Conservation (phyloP, 2,329 filamentous ascomycete species). For the Pseudopithomyces chartarum region DNA sequence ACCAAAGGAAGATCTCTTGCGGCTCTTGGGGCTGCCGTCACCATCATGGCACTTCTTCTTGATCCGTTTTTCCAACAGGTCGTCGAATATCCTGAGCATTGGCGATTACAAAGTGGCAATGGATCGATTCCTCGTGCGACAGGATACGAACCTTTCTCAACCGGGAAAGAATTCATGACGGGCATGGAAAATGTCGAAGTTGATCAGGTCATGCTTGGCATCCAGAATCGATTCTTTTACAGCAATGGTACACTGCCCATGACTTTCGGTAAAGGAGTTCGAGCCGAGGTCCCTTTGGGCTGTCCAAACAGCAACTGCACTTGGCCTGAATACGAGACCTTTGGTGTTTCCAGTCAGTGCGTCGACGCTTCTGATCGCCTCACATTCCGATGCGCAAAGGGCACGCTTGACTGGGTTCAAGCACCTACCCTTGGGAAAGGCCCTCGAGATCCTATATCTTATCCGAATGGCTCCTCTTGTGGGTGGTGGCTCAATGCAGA, state of each 20-base stretch:
- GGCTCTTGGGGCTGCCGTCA: slow-evolving; percentile 24
- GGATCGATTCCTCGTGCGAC: slow-evolving; percentile 6
- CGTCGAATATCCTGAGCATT: slow-evolving; percentile 18
- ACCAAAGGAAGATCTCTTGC: slow-evolving; percentile 21
- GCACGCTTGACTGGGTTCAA: slow-evolving; percentile 11
- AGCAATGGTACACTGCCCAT: slow-evolving; percentile 11
- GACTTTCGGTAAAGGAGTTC: slow-evolving; percentile 7
- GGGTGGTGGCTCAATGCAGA: slow-evolving; percentile 13
- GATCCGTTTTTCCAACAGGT: slow-evolving; percentile 29
- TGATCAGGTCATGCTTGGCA: background rate
- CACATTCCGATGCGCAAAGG: slow-evolving; percentile 5
- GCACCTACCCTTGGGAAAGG: no score
- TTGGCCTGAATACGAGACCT: slow-evolving; percentile 10
- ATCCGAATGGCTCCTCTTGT: slow-evolving; percentile 10
- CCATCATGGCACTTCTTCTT: slow-evolving; percentile 21
- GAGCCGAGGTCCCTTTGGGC: slow-evolving; percentile 10
- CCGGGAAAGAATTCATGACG: background rate
- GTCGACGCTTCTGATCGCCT: background rate
- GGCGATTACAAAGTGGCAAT: slow-evolving; percentile 6
- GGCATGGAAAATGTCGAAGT: background rate
- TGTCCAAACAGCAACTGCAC: slow-evolving; percentile 12
- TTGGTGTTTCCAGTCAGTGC: slow-evolving; percentile 8
- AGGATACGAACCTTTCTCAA: slow-evolving; percentile 2
- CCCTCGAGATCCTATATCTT: background rate
- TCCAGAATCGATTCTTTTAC: slow-evolving; percentile 6